Evolutionary conservation across 1,284 basidiomycete species (phyloP).

Genomic region (Megacollybia platyphylla): DNA sequence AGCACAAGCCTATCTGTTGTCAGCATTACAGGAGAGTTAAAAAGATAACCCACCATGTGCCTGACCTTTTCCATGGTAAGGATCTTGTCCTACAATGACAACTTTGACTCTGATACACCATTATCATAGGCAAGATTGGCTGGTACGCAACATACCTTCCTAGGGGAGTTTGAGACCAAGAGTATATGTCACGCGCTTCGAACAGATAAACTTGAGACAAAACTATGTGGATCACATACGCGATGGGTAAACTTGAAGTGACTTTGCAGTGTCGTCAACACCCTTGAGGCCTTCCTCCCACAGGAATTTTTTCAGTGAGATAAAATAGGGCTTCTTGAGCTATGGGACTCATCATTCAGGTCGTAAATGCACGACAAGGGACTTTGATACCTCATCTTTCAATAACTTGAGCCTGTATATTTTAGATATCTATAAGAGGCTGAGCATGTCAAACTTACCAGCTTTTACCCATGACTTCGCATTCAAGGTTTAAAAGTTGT

Average conservation of each 20-base stretch:
- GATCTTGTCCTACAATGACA: constrained; percentile 75
- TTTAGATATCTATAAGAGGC: constrained; percentile 1
- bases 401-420: constrained; percentile 52
- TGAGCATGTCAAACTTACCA: constrained; percentile 33
- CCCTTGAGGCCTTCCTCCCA: constrained; percentile 55
- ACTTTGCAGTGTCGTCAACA: constrained; percentile 27
- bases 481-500: constrained; percentile 51
- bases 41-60: constrained; percentile 43
- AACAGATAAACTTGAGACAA: constrained; percentile 2
- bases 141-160: constrained; percentile 17
- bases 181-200: constrained; percentile 61
- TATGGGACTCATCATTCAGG: too few species aligned
- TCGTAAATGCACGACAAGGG: too few species aligned
- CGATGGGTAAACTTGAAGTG: constrained; percentile 46
- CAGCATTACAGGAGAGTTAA: constrained; percentile 1
- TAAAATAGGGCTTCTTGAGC: constrained; percentile 56
- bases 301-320: constrained; percentile 57
- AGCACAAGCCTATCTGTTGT: constrained; percentile 52
- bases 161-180: constrained; percentile 73
- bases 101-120: constrained; percentile 43
- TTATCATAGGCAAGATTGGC: not conserved
- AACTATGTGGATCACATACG: constrained; percentile 27
- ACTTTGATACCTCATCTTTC: constrained; percentile 43
- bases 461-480: constrained; percentile 58
- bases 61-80: constrained; percentile 57